These are phyloP conservation scores for Microsporum canis DNA, from an alignment of 2,329 filamentous ascomycete genomes.

Conservation along the genomic window DNA sequence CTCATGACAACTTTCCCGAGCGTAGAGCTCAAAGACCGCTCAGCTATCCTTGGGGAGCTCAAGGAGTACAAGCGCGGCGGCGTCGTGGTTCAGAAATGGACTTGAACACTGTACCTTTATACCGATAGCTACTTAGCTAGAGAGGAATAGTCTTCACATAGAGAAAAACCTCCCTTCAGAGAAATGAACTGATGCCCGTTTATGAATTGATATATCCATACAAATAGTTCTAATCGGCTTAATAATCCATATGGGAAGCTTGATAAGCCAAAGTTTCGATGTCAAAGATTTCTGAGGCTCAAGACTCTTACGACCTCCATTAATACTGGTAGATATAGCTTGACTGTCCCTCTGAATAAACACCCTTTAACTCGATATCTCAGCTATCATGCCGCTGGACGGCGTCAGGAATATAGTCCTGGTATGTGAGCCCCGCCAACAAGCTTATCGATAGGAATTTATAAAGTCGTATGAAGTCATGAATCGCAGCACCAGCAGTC, in stretches of 20 bases:
- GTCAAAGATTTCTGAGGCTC: neutral
- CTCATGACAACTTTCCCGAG: conserved; percentile 57
- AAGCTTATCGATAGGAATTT: conserved; percentile 30
- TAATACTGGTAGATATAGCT: neutral
- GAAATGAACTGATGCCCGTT: neutral
- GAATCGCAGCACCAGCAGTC: neutral
- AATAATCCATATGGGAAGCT: neutral
- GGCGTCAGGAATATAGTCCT: conserved; percentile 35
- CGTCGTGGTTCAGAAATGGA: conserved; percentile 42
- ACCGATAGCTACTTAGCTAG: neutral
- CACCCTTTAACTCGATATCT: neutral
- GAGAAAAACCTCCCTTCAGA: neutral
- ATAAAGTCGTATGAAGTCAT: neutral
- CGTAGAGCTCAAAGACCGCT: conserved; percentile 49
- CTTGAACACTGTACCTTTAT: neutral
- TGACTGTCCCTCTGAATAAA: neutral
- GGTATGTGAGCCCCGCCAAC: conserved; percentile 20
- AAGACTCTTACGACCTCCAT: neutral
- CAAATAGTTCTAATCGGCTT: neutral
- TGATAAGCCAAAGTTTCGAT: conserved; percentile 1
- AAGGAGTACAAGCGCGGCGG: conserved; percentile 41
- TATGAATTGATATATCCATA: neutral
- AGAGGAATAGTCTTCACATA: neutral
- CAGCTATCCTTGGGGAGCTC: conserved; percentile 34
- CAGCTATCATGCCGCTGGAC: conserved; percentile 29